Evolutionary conservation across 768 basidiomycete species (phyloP), one percentile per base, ranked within the genome.

Genomic region (Lactarius hengduanensis): DNA sequence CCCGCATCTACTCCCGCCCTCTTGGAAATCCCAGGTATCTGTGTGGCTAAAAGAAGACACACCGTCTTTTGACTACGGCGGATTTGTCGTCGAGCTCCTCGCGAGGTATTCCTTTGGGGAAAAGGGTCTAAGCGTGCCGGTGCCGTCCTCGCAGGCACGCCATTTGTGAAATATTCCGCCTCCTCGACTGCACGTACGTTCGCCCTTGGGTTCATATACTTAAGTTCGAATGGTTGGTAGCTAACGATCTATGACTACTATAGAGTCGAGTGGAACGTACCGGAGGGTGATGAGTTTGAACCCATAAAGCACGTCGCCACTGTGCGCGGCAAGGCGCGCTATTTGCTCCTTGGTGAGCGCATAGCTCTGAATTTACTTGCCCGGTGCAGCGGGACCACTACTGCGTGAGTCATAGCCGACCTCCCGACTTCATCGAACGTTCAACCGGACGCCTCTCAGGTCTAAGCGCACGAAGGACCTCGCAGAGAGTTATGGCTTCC

Each of bases 371-470:
- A 98, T 75, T 82, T 96, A 65, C 83, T 99, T 61, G 94, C 97
- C 10, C 82, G 97, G 71, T 98, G 96, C 77, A 95, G 94, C 71
- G 97, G 97, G 5, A 98, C 98, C 70, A 96, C 96, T 20, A 96
- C 94, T 34, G 90, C 91, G 95, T 96, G 73, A 76, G 86, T 74
- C 30, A 10, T 10, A 56, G 26, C 45, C 22, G 16, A 6, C 55
- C 22, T 16, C 36, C 59, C 8, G 6, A 45, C 30, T 15, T 45
- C 34, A 18, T 47, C 30, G 22, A 3, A 20, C n/a, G 56, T 40
- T 55, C 32, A 64, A 36, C 9, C 36, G 43, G n/a, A 45, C 54
- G 57, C 53, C 2, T 41, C 20, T 28, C 70, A 98, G 96, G 75
- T 98, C 96, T 34, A 89, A 89, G 73, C 81, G 78, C 61, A 85